A percentile compares a stretch with the other conserved stretches of the same genome.
phyloP scores from a whole-genome alignment of 176 grass and related monocot species.

The Phragmites australis region DNA sequence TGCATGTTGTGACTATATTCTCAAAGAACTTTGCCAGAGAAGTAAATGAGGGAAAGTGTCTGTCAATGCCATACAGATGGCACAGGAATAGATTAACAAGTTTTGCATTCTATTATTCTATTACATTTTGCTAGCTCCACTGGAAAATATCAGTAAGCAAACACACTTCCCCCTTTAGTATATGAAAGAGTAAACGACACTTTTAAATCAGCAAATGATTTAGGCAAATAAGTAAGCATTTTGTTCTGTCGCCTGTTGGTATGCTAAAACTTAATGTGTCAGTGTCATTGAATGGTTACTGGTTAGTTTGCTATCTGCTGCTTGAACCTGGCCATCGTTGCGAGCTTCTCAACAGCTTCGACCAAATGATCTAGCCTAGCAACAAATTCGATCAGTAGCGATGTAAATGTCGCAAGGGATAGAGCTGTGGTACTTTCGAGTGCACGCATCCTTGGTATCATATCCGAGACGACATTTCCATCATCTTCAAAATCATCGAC shows the following conservation, averaged over 20 bases:
- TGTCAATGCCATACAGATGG: not conserved
- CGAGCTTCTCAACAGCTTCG: constrained; percentile 73
- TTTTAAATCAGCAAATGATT: not conserved
- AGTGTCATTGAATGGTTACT: constrained; percentile 34
- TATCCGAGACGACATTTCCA: constrained; percentile 29
- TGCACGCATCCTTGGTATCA: constrained; percentile 61
- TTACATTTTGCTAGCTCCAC: constrained; percentile 8
- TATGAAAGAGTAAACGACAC: not conserved
- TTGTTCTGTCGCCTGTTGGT: constrained; percentile 17
- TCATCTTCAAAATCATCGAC: constrained; percentile 57
- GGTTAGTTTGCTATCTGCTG: constrained; percentile 52
- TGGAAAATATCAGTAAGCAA: constrained; percentile 15
- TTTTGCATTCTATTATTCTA: constrained; percentile 13
- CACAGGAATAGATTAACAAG: not conserved
- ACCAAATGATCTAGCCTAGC: constrained; percentile 82
- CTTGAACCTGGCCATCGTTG: constrained; percentile 66
- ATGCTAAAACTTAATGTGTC: constrained; percentile 27
- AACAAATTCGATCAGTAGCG: constrained; percentile 77
- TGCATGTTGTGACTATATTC: no score
- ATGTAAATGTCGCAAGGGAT: constrained; percentile 70
- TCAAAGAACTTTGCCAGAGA: no score
- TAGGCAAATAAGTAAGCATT: not conserved
- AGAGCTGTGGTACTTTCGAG: constrained; percentile 73
- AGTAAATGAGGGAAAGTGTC: not conserved
- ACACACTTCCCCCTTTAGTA: not conserved